A percentile compares a stretch with the other conserved stretches of the same genome.
phyloP scores from a whole-genome alignment of 768 basidiomycete genomes.

The Podaxis sp. region DNA sequence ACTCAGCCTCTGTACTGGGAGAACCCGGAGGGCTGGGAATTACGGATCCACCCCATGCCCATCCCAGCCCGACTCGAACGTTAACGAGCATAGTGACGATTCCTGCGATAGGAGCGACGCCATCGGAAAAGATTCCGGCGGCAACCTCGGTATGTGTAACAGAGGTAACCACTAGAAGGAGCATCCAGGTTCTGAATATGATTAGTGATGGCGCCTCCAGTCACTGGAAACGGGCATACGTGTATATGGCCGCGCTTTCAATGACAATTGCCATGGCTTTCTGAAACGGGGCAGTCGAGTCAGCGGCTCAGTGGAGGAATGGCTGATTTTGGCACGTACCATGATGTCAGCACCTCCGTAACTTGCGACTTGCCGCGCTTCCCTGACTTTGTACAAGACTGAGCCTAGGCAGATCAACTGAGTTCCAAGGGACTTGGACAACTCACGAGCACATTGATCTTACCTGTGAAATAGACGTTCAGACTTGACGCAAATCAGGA shows the following conservation, averaged over 20 bases:
- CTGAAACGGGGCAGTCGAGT: neutral
- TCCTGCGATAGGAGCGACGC: conserved; percentile 7
- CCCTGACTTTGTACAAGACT: neutral
- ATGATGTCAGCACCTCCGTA: neutral
- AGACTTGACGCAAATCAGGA: neutral
- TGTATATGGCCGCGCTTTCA: conserved; percentile 19
- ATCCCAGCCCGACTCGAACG: conserved; percentile 17
- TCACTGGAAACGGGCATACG: conserved; percentile 4
- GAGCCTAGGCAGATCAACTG: neutral
- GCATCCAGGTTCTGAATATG: neutral
- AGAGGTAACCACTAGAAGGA: neutral
- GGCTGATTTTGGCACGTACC: neutral
- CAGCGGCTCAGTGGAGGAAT: neutral
- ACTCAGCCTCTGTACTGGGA: neutral
- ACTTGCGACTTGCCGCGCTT: neutral
- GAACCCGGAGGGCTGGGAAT: neutral
- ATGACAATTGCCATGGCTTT: conserved; percentile 13
- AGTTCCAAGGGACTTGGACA: neutral
- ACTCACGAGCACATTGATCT: neutral
- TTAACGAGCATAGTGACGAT: conserved; percentile 19
- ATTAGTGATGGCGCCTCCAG: neutral
- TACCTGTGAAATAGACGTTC: conserved; percentile 6
- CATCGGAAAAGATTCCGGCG: conserved; percentile 10
- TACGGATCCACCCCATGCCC: conserved; percentile 5
- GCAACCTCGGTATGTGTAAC: neutral